Conservation (phyloP, 257 asterid genomes). For the Solanum clarkiae region DNA sequence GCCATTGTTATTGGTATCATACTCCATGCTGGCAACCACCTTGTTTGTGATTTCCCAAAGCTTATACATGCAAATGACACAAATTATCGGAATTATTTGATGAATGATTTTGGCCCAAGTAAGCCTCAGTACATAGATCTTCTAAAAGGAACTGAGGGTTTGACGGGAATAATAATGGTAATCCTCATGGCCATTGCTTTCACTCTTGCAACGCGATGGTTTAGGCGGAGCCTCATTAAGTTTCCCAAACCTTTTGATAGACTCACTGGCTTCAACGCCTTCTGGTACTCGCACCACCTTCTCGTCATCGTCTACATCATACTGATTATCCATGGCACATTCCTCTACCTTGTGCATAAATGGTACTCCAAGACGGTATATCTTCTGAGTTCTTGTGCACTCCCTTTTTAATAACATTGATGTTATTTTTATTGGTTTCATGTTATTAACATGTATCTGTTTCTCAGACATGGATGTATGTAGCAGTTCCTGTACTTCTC, state of each 20-base stretch:
- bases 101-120: slow-evolving; percentile 36
- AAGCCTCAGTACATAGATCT: slow-evolving; percentile 59
- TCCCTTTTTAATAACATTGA: neutral
- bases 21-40: slow-evolving; percentile 96
- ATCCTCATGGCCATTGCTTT: slow-evolving; percentile 67
- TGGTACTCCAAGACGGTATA: slow-evolving; percentile 85
- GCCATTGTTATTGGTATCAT: slow-evolving; percentile 75
- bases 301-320: slow-evolving; percentile 64
- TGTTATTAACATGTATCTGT: neutral
- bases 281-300: slow-evolving; percentile 94
- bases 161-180: slow-evolving; percentile 80
- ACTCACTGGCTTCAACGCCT: slow-evolving; percentile 92
- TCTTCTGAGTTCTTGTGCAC: neutral
- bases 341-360: slow-evolving; percentile 63
- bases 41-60: slow-evolving; percentile 92
- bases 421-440: neutral
- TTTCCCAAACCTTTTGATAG: slow-evolving; percentile 83
- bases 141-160: slow-evolving; percentile 58
- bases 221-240: slow-evolving; percentile 75
- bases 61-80: slow-evolving; percentile 31
- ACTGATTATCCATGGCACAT: slow-evolving; percentile 62
- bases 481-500: slow-evolving; percentile 80
- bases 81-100: slow-evolving; percentile 23
- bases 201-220: slow-evolving; percentile 73
- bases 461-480: slow-evolving; percentile 91